phyloP scores from a whole-genome alignment of 768 basidiomycete species.

The Sistotremastrum niveocremeum region DNA sequence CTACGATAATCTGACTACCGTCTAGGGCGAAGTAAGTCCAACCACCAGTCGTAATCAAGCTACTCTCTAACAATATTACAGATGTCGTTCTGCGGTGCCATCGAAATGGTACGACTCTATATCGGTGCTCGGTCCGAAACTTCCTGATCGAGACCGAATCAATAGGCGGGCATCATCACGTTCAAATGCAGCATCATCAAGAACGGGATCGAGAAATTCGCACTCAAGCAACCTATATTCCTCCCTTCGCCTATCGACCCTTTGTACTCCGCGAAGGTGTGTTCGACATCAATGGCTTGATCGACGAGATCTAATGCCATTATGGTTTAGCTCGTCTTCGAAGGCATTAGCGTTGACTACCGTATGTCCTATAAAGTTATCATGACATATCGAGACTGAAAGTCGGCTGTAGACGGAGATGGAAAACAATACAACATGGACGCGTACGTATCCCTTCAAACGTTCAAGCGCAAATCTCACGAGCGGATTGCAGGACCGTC shows the following conservation, averaged over 20 bases:
- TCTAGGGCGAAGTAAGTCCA: conserved; percentile 40
- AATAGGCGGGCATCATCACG: conserved; percentile 55
- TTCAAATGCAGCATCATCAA: conserved; percentile 63
- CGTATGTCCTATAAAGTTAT: conserved; percentile 21
- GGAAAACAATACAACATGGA: conserved; percentile 72
- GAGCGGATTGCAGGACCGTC: conserved; percentile 33
- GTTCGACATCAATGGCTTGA: not conserved
- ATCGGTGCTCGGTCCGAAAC: not conserved
- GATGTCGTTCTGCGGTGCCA: conserved; percentile 66
- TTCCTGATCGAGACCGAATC: not conserved
- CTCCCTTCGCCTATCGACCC: conserved; percentile 69
- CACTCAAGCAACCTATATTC: conserved; percentile 63
- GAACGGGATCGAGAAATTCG: conserved; percentile 60
- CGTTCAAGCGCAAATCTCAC: not conserved
- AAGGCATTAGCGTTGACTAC: conserved; percentile 61
- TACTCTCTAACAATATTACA: conserved; percentile 11
- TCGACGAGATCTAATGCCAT: not conserved
- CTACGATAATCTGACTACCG: conserved; percentile 4
- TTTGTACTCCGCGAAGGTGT: conserved; percentile 52
- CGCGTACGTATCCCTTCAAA: conserved; percentile 28
- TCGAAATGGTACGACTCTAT: conserved; percentile 43
- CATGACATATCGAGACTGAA: not conserved
- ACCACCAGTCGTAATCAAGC: not conserved
- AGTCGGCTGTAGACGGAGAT: conserved; percentile 40
- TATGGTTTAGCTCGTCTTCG: conserved; percentile 44